These are phyloP conservation scores for Aspergillus terreus DNA, from an alignment of 2,329 filamentous ascomycete species.

Conservation along the genomic window DNA sequence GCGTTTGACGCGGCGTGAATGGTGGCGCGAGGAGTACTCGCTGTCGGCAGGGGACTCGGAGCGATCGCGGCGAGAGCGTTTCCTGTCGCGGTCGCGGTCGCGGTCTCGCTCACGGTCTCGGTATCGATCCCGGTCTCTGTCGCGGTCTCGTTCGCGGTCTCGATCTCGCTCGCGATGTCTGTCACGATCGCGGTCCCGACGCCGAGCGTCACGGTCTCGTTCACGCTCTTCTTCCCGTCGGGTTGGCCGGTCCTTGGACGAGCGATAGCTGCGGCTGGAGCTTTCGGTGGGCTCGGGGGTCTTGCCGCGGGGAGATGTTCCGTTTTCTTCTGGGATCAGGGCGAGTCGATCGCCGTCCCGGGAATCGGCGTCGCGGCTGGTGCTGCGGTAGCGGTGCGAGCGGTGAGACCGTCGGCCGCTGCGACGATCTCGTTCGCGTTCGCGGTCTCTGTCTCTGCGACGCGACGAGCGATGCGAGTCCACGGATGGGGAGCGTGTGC, in stretches of 20 bases:
- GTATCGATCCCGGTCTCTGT: conserved; percentile 30
- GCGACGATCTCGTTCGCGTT: conserved; percentile 47
- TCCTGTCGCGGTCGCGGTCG: conserved; percentile 26
- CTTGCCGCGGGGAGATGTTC: conserved; percentile 17
- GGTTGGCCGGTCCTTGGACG: conserved; percentile 25
- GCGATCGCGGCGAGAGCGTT: conserved; percentile 40
- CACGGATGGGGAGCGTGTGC: conserved; percentile 63
- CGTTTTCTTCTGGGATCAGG: conserved; percentile 19
- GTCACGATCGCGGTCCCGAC: conserved; percentile 43
- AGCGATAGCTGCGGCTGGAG: conserved; percentile 25
- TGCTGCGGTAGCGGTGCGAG: conserved; percentile 45
- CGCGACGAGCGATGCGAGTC: conserved; percentile 57
- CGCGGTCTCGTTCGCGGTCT: conserved; percentile 24
- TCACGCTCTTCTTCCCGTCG: conserved; percentile 29
- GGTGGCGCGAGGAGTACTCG: conserved; percentile 31
- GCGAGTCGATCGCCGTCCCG: conserved; percentile 38
- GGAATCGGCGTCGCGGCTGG: conserved; percentile 30
- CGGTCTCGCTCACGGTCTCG: conserved; percentile 30
- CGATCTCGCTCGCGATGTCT: conserved; percentile 34
- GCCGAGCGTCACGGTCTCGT: conserved; percentile 17
- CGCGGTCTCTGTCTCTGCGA: conserved; percentile 59
- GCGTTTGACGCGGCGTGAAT: conserved; percentile 34
- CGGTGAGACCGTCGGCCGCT: conserved; percentile 45
- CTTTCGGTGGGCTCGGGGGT: conserved; percentile 19
- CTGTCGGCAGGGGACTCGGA: conserved; percentile 31